Percentiles rank a stretch among this genome's conserved stretches.
phyloP scores from a whole-genome alignment of 108 stramenopile genomes.

The Bacterosira constricta region DNA sequence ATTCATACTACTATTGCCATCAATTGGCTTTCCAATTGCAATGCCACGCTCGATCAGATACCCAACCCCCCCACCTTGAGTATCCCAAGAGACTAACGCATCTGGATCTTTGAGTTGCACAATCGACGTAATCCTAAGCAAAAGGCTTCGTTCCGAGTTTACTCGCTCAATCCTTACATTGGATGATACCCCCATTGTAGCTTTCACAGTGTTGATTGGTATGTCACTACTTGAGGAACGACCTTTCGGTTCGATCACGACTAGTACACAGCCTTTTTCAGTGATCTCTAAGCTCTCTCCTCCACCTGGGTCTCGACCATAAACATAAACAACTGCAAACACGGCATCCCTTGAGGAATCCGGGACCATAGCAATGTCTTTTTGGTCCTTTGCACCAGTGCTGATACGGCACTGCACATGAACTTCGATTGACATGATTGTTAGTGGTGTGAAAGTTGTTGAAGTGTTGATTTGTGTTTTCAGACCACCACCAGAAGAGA shows the following conservation, averaged over 20 bases:
- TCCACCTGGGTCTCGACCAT: conserved; percentile 81
- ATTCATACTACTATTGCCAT: conserved; percentile 20
- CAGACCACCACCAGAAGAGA: conserved; percentile 78
- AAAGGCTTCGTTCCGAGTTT: conserved; percentile 60
- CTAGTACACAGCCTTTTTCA: conserved; percentile 70
- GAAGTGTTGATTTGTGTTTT: conserved; percentile 69
- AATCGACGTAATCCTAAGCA: conserved; percentile 69
- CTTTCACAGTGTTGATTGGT: not conserved
- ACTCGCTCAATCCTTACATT: conserved; percentile 56
- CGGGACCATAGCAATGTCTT: conserved; percentile 78
- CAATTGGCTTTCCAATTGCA: conserved; percentile 46
- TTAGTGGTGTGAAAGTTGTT: conserved; percentile 59
- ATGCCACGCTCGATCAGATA: conserved; percentile 81
- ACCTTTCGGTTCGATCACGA: conserved; percentile 55
- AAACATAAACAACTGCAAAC: conserved; percentile 68
- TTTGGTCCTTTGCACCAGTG: conserved; percentile 64
- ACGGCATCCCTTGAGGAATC: conserved; percentile 75
- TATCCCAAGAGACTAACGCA: conserved; percentile 84
- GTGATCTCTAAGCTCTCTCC: conserved; percentile 76
- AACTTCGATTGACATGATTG: conserved; percentile 84
- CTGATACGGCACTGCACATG: conserved; percentile 86
- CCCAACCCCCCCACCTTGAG: conserved; percentile 81
- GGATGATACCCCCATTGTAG: conserved; percentile 55
- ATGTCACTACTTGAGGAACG: not conserved
- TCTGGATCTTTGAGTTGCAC: conserved; percentile 83